These are phyloP conservation scores for Quercus phellos DNA, from an alignment of 331 rosid genomes.

Conservation along the genomic window DNA sequence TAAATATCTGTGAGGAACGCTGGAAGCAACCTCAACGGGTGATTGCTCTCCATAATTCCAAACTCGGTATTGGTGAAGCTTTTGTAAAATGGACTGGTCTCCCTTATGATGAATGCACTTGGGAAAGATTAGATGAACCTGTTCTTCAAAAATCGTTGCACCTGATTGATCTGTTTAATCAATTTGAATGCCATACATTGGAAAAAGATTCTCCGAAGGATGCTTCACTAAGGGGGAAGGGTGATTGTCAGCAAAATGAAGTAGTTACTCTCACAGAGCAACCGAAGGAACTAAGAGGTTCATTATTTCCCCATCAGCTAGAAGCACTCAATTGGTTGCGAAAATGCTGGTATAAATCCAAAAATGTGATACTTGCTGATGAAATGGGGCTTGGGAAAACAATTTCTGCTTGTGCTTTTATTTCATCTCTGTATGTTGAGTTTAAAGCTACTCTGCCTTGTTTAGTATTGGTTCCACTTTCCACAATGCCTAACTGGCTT, in stretches of 20 bases:
- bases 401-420: constrained; percentile 89
- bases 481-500: constrained; percentile 99
- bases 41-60: constrained; percentile 59
- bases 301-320: constrained; percentile 98
- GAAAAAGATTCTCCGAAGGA: constrained; percentile 61
- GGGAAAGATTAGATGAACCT: constrained; percentile 90
- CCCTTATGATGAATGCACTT: constrained; percentile 92
- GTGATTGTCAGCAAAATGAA: constrained; percentile 52
- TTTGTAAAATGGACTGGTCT: constrained; percentile 88
- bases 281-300: constrained; percentile 89
- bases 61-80: constrained; percentile 61
- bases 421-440: constrained; percentile 79
- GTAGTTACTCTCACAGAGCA: constrained; percentile 72
- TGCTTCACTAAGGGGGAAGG: constrained; percentile 44
- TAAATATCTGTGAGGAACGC: constrained; percentile 81
- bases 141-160: constrained; percentile 54
- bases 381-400: constrained; percentile 99
- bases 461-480: constrained; percentile 94
- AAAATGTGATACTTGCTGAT: constrained; percentile 97
- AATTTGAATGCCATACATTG: constrained; percentile 56
- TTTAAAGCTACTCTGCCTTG: constrained; percentile 92
- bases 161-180: constrained; percentile 54
- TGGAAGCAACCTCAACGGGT: constrained; percentile 95
- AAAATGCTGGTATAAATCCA: constrained; percentile 88
- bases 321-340: constrained; percentile 99